Conservation (phyloP, 306 rosid genomes). For the Casuarina glauca region DNA sequence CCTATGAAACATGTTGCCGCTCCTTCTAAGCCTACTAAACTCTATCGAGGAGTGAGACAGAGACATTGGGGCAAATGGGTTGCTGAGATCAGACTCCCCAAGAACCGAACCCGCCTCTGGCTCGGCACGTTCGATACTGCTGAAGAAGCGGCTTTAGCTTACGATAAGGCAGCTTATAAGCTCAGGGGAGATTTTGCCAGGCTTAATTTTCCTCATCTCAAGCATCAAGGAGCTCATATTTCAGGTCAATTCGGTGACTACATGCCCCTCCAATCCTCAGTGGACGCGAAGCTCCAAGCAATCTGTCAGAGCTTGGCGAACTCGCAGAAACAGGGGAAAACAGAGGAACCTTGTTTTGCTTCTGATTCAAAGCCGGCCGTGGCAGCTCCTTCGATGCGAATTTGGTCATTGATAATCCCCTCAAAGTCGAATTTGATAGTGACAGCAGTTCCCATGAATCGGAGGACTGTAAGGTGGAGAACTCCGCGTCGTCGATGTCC, state of each 20-base stretch:
- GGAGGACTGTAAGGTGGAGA: slow-evolving; percentile 42
- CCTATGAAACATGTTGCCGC: slow-evolving; percentile 62
- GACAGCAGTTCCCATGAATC: slow-evolving; percentile 21
- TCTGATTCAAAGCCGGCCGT: slow-evolving; percentile 38
- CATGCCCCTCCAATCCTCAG: slow-evolving; percentile 77
- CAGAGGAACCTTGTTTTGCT: slow-evolving; percentile 31
- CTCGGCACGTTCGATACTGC: slow-evolving; percentile 93
- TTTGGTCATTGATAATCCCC: slow-evolving; percentile 11
- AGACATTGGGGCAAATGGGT: slow-evolving; percentile 99
- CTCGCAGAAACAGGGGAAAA: slow-evolving; percentile 46
- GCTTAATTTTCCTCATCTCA: slow-evolving; percentile 76
- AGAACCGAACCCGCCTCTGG: slow-evolving; percentile 91
- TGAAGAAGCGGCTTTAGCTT: slow-evolving; percentile 90
- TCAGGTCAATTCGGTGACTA: slow-evolving; percentile 53
- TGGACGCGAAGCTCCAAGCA: slow-evolving; percentile 74
- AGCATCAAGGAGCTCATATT: slow-evolving; percentile 47
- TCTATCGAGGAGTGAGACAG: slow-evolving; percentile 88
- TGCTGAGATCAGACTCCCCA: slow-evolving; percentile 91
- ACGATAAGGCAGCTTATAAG: slow-evolving; percentile 81
- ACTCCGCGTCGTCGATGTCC: slow-evolving; percentile 30
- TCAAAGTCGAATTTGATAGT: slow-evolving; percentile 7
- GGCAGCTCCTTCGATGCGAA: slow-evolving; percentile 18
- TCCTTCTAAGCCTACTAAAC: slow-evolving; percentile 53
- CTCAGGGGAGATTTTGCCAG: slow-evolving; percentile 86
- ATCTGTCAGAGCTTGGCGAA: slow-evolving; percentile 62